phyloP scores from a whole-genome alignment of 805 yeast species.

The Wickerhamiella vanderwaltii region DNA sequence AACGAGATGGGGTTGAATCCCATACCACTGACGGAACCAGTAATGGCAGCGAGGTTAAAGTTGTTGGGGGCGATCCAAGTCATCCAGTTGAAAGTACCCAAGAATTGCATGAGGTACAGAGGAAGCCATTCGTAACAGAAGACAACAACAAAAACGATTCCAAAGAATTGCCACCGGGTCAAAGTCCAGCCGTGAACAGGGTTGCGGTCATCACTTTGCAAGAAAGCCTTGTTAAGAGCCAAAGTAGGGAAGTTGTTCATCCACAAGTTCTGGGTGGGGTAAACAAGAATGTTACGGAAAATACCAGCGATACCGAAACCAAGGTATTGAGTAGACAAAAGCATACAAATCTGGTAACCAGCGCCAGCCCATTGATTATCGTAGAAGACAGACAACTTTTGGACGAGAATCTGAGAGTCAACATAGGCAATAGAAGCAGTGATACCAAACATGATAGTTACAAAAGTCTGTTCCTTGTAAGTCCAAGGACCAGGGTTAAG shows the following conservation, averaged over 20 bases:
- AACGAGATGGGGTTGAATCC: slow-evolving; percentile 27
- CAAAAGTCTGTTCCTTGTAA: slow-evolving; percentile 24
- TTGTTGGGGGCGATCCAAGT: slow-evolving; percentile 44
- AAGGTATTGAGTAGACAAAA: slow-evolving; percentile 39
- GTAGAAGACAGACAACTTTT: slow-evolving; percentile 26
- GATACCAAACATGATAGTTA: slow-evolving; percentile 30
- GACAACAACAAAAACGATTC: slow-evolving; percentile 31
- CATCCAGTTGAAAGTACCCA: slow-evolving; percentile 54
- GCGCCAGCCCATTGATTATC: slow-evolving; percentile 28
- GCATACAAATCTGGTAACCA: slow-evolving; percentile 35
- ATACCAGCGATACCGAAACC: slow-evolving; percentile 46
- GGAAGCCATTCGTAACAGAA: slow-evolving; percentile 61
- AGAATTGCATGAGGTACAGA: slow-evolving; percentile 49
- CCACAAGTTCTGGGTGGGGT: slow-evolving; percentile 32
- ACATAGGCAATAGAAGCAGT: slow-evolving; percentile 18
- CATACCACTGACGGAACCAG: slow-evolving; percentile 47
- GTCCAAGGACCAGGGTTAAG: slow-evolving; percentile 57
- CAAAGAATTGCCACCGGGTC: slow-evolving; percentile 41
- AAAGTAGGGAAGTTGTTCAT: slow-evolving; percentile 48
- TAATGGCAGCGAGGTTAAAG: slow-evolving; percentile 46
- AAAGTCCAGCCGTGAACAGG: slow-evolving; percentile 49
- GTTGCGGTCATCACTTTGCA: slow-evolving; percentile 20
- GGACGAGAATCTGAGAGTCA: slow-evolving; percentile 20
- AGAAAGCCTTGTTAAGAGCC: slow-evolving; percentile 37
- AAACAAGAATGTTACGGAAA: slow-evolving; percentile 39